Evolutionary conservation across 768 basidiomycete species (phyloP).

Genomic region (Rhodosporidiobolus odoratus): DNA sequence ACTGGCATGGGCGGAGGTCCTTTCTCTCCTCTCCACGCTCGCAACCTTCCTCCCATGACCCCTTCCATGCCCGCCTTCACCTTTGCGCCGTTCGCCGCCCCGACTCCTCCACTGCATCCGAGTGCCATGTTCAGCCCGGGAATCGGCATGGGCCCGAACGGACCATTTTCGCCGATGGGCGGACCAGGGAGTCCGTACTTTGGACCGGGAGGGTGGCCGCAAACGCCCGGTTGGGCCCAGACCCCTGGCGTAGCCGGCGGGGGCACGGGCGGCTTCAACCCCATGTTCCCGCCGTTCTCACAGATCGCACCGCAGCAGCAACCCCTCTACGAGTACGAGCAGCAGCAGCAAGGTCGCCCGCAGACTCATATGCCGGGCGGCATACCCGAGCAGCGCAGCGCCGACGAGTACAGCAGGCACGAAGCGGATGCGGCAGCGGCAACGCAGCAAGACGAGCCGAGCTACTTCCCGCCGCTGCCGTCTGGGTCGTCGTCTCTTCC

Average conservation of each 20-base stretch:
- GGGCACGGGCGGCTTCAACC: slow-evolving; percentile 18
- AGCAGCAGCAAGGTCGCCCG: not conserved
- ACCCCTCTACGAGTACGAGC: not conserved
- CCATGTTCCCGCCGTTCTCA: slow-evolving; percentile 31
- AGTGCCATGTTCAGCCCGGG: slow-evolving; percentile 59
- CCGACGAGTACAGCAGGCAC: not conserved
- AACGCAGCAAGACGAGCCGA: slow-evolving; percentile 3
- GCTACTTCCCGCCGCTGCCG: slow-evolving; percentile 36
- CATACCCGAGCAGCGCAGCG: not conserved
- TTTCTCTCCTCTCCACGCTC: slow-evolving; percentile 41
- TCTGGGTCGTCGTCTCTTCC: not conserved
- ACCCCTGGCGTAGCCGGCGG: not conserved
- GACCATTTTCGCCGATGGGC: slow-evolving; percentile 38
- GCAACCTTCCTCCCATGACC: slow-evolving; percentile 85
- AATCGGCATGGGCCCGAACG: slow-evolving; percentile 5
- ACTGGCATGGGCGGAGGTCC: not conserved
- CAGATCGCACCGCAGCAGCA: not conserved
- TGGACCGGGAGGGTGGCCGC: slow-evolving; percentile 6
- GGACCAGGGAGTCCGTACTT: slow-evolving; percentile 13
- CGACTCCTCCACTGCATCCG: slow-evolving; percentile 50
- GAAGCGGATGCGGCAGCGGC: not conserved
- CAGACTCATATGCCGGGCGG: not conserved
- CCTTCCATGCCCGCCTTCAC: slow-evolving; percentile 95
- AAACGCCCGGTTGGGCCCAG: slow-evolving; percentile 11
- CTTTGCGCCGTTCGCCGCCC: slow-evolving; percentile 56